These are phyloP conservation scores for Syzygium aqueum DNA, from an alignment of 345 rosid species.

Conservation along the genomic window DNA sequence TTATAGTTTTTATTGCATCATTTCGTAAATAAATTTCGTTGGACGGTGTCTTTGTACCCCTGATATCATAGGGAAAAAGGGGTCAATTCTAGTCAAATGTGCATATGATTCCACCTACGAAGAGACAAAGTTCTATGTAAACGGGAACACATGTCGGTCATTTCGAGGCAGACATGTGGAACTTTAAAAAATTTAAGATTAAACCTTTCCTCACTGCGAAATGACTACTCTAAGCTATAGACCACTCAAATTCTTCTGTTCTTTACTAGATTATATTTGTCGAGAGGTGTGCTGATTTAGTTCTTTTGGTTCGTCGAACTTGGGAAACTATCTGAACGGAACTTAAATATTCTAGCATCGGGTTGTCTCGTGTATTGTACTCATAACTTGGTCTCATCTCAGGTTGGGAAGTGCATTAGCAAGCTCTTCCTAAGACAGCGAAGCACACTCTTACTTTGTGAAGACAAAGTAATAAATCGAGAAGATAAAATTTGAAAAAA, in stretches of 20 bases:
- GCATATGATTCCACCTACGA: neutral
- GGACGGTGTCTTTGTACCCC: neutral
- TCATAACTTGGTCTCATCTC: neutral
- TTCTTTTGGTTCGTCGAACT: neutral
- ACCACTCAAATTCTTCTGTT: neutral
- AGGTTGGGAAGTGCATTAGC: neutral
- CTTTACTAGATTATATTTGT: neutral
- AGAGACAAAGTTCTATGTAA: neutral
- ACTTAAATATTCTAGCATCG: neutral
- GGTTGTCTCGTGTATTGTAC: neutral
- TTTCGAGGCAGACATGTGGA: neutral
- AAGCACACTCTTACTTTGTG: neutral
- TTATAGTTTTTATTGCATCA: neutral
- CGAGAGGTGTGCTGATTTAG: neutral
- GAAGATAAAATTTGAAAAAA: neutral
- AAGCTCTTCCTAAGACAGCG: neutral
- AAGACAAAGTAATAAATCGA: neutral
- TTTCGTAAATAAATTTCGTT: neutral
- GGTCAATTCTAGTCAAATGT: neutral
- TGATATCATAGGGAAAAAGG: neutral
- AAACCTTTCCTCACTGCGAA: neutral
- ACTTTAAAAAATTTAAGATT: neutral
- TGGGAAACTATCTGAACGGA: neutral
- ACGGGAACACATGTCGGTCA: neutral
- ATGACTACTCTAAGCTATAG: neutral